These are phyloP conservation scores for Epichloe sibirici DNA, from an alignment of 2,329 filamentous ascomycete genomes.

Conservation along the genomic window DNA sequence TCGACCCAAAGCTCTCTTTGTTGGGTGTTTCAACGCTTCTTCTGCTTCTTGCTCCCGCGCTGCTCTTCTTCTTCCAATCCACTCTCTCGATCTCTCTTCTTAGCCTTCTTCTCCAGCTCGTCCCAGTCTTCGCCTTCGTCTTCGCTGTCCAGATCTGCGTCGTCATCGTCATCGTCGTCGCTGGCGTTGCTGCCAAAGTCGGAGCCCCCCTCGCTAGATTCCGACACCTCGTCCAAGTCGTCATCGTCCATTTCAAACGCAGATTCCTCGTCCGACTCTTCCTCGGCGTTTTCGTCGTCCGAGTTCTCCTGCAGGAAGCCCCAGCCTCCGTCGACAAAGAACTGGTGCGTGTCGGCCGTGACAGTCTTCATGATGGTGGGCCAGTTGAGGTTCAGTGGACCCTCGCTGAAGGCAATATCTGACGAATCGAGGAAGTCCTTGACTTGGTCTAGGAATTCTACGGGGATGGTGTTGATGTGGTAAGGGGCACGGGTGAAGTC, in stretches of 20 bases:
- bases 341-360: slow-evolving; percentile 81
- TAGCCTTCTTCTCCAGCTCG: slow-evolving; percentile 82
- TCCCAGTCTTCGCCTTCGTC: slow-evolving; percentile 88
- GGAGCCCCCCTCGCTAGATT: slow-evolving; percentile 67
- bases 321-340: slow-evolving; percentile 95
- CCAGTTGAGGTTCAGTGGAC: slow-evolving; percentile 96
- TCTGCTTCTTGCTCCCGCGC: slow-evolving; percentile 44
- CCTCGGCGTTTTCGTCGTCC: slow-evolving; percentile 66
- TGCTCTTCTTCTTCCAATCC: slow-evolving; percentile 42
- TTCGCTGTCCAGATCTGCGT: slow-evolving; percentile 51
- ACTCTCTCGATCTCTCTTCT: slow-evolving; percentile 64
- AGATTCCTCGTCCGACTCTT: slow-evolving; percentile 78
- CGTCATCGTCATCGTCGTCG: slow-evolving; percentile 63
- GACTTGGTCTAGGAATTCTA: slow-evolving; percentile 86
- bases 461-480: slow-evolving; percentile 96
- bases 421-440: slow-evolving; percentile 97
- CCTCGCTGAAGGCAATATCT: slow-evolving; percentile 88
- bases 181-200: slow-evolving; percentile 88
- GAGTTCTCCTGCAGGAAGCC: slow-evolving; percentile 79
- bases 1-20: no score
- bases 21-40: slow-evolving; percentile 19
- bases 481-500: slow-evolving; percentile 84
- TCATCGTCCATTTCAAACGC: slow-evolving; percentile 85
- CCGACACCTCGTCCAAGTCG: slow-evolving; percentile 73
- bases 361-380: slow-evolving; percentile 99